A percentile compares a stretch with the other conserved stretches of the same genome.
Evolutionary conservation across 2,329 filamentous ascomycete genomes (phyloP).

Genomic region (Fusarium oxysporum): DNA sequence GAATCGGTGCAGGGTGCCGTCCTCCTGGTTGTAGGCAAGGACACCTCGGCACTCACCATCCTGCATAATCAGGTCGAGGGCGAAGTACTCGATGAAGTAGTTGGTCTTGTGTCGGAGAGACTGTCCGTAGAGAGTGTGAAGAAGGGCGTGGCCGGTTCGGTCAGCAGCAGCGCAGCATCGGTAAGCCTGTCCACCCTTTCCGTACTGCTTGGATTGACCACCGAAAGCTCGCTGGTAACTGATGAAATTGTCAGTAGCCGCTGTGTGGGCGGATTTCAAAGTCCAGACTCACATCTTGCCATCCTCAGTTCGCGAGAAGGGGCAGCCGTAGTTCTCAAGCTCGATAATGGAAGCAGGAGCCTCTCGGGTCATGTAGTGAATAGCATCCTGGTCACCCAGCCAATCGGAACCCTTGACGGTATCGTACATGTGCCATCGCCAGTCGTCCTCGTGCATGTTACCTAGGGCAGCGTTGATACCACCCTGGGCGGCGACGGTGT

Average conservation of each 20-base stretch:
- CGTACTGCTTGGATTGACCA: constrained; percentile 94
- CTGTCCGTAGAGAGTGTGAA: constrained; percentile 98
- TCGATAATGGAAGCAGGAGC: constrained; percentile 92
- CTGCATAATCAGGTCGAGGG: constrained; percentile 96
- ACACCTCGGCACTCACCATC: constrained; percentile 97
- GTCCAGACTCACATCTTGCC: constrained; percentile 80
- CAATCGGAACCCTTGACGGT: constrained; percentile 98
- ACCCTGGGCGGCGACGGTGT: constrained; percentile 85
- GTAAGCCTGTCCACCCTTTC: constrained; percentile 98
- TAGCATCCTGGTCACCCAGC: constrained; percentile 96
- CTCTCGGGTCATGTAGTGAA: constrained; percentile 98
- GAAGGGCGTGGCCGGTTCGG: constrained; percentile 94
- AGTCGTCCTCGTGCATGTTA: constrained; percentile 98
- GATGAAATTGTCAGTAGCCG: constrained; percentile 36
- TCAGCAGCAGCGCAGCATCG: constrained; percentile 96
- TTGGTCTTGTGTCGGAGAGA: constrained; percentile 98
- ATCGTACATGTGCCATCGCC: constrained; percentile 99
- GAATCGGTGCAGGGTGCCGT: constrained; percentile 97
- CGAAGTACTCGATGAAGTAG: constrained; percentile 99
- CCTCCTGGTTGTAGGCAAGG: constrained; percentile 97
- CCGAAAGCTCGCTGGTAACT: constrained; percentile 98
- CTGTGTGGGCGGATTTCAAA: background rate
- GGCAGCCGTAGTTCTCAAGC: constrained; percentile 97
- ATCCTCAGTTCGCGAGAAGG: constrained; percentile 95
- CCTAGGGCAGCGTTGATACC: constrained; percentile 90